Conservation (phyloP, 1,139 yeast genomes). For the Yamadazyma dushanensis region DNA sequence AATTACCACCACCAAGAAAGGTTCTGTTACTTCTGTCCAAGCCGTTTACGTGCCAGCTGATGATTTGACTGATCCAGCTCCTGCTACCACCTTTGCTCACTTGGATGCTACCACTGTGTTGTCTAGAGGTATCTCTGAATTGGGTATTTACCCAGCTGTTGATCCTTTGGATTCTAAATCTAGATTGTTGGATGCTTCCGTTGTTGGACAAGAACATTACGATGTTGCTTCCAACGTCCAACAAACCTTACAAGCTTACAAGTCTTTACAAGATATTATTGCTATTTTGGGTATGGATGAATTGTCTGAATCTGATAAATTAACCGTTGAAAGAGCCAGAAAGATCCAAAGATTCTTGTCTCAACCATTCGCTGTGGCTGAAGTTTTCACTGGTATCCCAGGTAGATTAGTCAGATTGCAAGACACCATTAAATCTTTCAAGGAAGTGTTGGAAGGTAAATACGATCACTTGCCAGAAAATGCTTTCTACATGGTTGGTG, state of each 20-base stretch:
- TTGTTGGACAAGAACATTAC: conserved; percentile 99
- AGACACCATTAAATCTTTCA: conserved; percentile 93
- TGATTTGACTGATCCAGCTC: conserved; percentile 99
- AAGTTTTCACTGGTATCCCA: conserved; percentile 99
- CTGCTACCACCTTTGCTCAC: conserved; percentile 99
- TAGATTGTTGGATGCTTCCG: conserved; percentile 94
- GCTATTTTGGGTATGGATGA: conserved; percentile 99
- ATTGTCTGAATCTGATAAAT: conserved; percentile 96
- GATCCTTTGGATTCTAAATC: conserved; percentile 99
- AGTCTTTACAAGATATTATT: conserved; percentile 99
- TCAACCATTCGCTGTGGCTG: conserved; percentile 99
- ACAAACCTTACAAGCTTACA: conserved; percentile 99
- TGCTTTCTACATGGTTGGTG: conserved; percentile 99
- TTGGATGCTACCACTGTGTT: conserved; percentile 99
- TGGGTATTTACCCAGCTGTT: conserved; percentile 99
- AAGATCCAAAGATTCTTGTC: conserved; percentile 99
- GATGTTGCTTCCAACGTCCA: conserved; percentile 92
- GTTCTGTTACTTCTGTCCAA: conserved; percentile 99
- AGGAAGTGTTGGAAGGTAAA: conserved; percentile 97
- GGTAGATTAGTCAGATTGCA: conserved; percentile 96
- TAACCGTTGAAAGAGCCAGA: conserved; percentile 99
- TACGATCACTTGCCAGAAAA: conserved; percentile 98
- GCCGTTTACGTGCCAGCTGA: conserved; percentile 99
- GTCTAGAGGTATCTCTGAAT: conserved; percentile 99
- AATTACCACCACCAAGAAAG: conserved; percentile 99